A percentile compares a stretch with the other conserved stretches of the same genome.
phyloP scores from a whole-genome alignment of 2,329 filamentous ascomycete species.

The Ceratocystis destructans region DNA sequence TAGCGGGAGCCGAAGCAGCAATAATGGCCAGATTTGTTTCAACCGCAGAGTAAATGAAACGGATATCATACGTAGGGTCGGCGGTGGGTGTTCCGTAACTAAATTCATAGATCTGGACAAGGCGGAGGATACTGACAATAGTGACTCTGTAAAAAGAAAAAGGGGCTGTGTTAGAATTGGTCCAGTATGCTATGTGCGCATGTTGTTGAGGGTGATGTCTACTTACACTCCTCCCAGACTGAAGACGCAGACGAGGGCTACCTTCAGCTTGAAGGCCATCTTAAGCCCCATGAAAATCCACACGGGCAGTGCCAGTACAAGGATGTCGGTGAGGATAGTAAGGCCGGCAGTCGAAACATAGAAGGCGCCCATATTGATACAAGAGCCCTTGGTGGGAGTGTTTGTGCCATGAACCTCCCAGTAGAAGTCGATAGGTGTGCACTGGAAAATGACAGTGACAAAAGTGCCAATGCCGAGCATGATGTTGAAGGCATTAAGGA shows the following conservation, averaged over 20 bases:
- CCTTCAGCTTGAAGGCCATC: slow-evolving; percentile 28
- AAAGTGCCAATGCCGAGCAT: slow-evolving; percentile 28
- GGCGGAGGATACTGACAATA: slow-evolving; percentile 25
- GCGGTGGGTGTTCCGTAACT: slow-evolving; percentile 9
- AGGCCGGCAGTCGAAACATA: slow-evolving; percentile 28
- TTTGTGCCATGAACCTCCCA: slow-evolving; percentile 23
- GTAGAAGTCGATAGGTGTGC: slow-evolving; percentile 26
- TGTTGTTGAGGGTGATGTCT: no score
- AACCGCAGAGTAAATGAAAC: slow-evolving; percentile 25
- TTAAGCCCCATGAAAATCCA: slow-evolving; percentile 31
- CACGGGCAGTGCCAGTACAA: slow-evolving; percentile 30
- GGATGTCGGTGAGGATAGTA: slow-evolving; percentile 31
- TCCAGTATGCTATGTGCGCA: no score
- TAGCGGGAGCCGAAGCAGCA: slow-evolving; percentile 27
- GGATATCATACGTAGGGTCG: slow-evolving; percentile 25
- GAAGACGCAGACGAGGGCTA: slow-evolving; percentile 31
- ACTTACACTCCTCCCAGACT: slow-evolving; percentile 29
- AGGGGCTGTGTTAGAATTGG: background rate
- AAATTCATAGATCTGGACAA: slow-evolving; percentile 23
- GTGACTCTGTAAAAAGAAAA: slow-evolving; percentile 25
- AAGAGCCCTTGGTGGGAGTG: slow-evolving; percentile 23
- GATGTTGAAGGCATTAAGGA: slow-evolving; percentile 27
- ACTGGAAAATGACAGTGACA: slow-evolving; percentile 30
- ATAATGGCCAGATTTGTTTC: slow-evolving; percentile 30
- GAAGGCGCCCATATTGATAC: slow-evolving; percentile 25